Base-by-base conservation (phyloP, 73 alveolate species). In the Diophrys appendiculata region DNA sequence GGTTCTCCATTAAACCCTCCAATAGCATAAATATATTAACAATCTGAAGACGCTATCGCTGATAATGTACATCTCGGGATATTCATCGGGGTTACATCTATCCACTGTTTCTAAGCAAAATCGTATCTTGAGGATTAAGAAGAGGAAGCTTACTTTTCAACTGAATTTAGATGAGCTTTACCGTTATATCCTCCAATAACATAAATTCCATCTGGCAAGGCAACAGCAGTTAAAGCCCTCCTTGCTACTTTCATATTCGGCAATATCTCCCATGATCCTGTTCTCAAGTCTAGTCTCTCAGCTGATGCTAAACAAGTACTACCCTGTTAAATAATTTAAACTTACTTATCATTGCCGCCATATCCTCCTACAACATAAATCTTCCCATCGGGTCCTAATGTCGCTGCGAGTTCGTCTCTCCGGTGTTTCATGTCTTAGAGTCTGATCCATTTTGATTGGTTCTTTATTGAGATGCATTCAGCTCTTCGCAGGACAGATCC, bases 121-220 rank as follows among this genome's bases (percentile, higher is more conserved):
- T 90, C 96, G 67, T 54, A 90, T 56, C 92, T 85, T 34, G 32
- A n/a, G 25, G 8, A 2, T 2, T 27, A 52, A 32, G 26, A 78
- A 23, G 32, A 70, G 54, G 65, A 28, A 24, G n/a, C n/a, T 2
- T 33, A 52, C 88, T 91, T 80, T 28, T 91, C 97, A 1, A 89
- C 93, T 25, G 88, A 65, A 25, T 76, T 77, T 69, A 94, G 82
- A 70, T 94, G 92, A 30, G 85, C 69, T 34, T 72, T 80, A 13
- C 98, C 98, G 82, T 94, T 95, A 81, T 89, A 94, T 26, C 98
- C 98, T 29, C 98, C 98, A 2, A 94, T 89, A 24, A 95, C 97
- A 81, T 94, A 94, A 23, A 94, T 91, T 0, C 97, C 97, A 69
- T 94, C 96, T 25, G 98, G 98, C 0, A 94, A 88, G 18, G 96